These are phyloP conservation scores for Oryza meyeriana DNA, from an alignment of 176 grass and related monocot species.

Conservation along the genomic window DNA sequence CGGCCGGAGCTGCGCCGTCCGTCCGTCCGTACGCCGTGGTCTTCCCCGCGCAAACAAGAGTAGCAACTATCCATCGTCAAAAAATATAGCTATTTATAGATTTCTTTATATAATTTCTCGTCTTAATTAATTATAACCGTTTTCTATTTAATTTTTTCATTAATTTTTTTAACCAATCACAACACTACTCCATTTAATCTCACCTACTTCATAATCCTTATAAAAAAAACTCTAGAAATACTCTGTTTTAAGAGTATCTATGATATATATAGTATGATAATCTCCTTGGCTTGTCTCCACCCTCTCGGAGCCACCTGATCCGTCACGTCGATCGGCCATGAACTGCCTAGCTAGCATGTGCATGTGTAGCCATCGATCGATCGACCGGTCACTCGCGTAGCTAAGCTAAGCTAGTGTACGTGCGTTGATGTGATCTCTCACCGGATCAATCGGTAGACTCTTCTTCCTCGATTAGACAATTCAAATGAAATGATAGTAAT, in stretches of 20 bases:
- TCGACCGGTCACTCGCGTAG: not conserved
- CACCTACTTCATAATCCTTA: too few relatives aligned
- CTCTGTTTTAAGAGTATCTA: too few relatives aligned
- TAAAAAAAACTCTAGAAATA: too few relatives aligned
- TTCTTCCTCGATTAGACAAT: not conserved
- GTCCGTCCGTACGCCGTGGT: not conserved
- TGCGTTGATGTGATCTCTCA: slow-evolving; percentile 21
- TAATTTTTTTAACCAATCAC: too few relatives aligned
- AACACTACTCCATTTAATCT: too few relatives aligned
- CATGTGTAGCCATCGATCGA: not conserved
- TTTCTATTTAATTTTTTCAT: too few relatives aligned
- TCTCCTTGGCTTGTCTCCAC: not conserved
- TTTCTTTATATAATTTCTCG: too few relatives aligned
- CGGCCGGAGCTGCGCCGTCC: not conserved
- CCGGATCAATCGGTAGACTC: not conserved
- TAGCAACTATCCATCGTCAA: too few relatives aligned
- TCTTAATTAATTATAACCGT: too few relatives aligned
- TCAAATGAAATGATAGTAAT: not conserved
- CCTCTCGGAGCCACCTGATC: not conserved
- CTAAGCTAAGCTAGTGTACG: not conserved
- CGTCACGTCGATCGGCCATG: not conserved
- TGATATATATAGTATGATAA: too few relatives aligned
- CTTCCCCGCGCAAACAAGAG: not conserved
- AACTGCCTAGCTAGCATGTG: not conserved
- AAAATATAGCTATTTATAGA: too few relatives aligned